Base-by-base conservation (phyloP, 768 basidiomycete species). In the Leccinum longicurvipes region DNA sequence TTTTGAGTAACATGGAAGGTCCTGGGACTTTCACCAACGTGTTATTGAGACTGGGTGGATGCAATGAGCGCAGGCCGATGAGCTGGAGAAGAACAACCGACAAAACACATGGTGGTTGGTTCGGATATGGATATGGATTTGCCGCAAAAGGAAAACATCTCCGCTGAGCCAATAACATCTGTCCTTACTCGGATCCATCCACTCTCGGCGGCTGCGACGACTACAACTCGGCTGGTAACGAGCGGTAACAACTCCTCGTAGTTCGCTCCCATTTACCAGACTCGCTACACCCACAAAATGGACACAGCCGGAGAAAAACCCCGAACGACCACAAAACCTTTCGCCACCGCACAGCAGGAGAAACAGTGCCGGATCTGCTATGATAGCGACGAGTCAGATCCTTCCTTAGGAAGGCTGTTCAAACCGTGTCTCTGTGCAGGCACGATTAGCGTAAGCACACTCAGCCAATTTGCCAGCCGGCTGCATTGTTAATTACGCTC, bases 361-460 rank as follows among this genome's bases (percentile, higher is more conserved):
- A 86, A 80, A 63, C 87, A 89, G 66, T 94, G 93, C 65, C 80
- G 93, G 51, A 95, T 95, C 46, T 95, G 93, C 67, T 77, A 92
- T 25, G 87, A 88, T 36, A 85, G 88, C 4, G 70, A 74, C 11
- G 80, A 82, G 45, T 80, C 81, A 23, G 85, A 88, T 60, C 77
- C 80, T 24, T 59, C 69, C 29, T 74, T 87, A 39, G 93, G 93
- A 3, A 81, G 85, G 52, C 80, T 94, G 60, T 91, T 95, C 60
- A 83, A 86, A 28, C 93, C 93, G 6, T 77, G 76, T 66, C 73
- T 80, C 9, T 84, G 83, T 59, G 84, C 82, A 58, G 92, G 92
- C 42, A 86, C 86, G 21, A 89, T 93, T 57, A 87, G 85, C 57
- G 82, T 84, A 62, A 60, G 77, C 71, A 51, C 11, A 25, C 39